Evolutionary conservation across 2,329 filamentous ascomycete species (phyloP), one percentile per base, ranked within the genome.

Genomic region (Apiospora aurea): DNA sequence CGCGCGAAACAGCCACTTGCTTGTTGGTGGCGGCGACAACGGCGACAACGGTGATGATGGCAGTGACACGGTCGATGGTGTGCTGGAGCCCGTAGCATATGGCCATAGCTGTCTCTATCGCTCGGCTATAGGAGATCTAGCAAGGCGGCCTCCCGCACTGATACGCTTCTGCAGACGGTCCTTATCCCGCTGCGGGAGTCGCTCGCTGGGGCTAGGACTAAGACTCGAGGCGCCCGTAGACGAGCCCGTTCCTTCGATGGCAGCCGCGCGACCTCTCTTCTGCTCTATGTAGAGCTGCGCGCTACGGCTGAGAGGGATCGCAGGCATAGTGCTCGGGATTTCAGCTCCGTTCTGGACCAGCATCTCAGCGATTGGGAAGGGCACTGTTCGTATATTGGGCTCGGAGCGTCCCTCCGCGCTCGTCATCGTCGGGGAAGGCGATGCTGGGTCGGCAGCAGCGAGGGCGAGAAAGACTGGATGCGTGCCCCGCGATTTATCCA

Each of bases 261-360:
- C 83, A 73, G 82, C 80, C 75, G 83, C 81, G 74, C 87, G 84
- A 71, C 87, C 83, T 72, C 88, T 85, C 81, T 91, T 97, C 83
- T 95, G 91, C 75, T 97, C 95, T 67, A 98, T 86, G 78, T 98
- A 99, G 46, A 93, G 82, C 78, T 93, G 92, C 2, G 96, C 96
- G 67, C 92, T 92, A 13, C 90, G 87, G 73, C 94, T 95, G 14
- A 99, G 87, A 0, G 95, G 94, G 75, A 98, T 95, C 0, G 94
- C 92, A 0, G 95, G 94, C 73, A 93, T 86, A 2, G 90, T 85
- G 0, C 85, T 80, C 0, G 96, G 96, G 46, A 98, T 92, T 74
- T 97, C 93, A 4, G 95, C 95, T 21, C 96, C 96, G 78, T 99
- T 98, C 77, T 98, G 97, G 18, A 97, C 86, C 18, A 99, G 87